A percentile compares a stretch with the other conserved stretches of the same genome.
Evolutionary conservation across 352 stramenopile genomes (phyloP).

Genomic region (Blastocystis hominis): DNA sequence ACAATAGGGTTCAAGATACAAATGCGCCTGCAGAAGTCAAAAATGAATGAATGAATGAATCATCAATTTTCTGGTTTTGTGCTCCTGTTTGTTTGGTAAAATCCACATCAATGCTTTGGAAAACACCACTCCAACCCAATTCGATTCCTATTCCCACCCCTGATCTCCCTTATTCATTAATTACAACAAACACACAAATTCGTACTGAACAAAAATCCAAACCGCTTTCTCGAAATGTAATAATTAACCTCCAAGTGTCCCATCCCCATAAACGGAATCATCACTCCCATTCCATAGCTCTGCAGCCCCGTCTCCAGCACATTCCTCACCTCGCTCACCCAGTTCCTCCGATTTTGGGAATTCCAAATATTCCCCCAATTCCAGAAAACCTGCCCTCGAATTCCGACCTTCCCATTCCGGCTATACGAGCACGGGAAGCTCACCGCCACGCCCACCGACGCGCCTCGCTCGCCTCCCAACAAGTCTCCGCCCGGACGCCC

Average conservation of each 20-base stretch:
- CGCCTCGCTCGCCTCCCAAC: constrained; percentile 2
- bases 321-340: constrained; percentile 7
- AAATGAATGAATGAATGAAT: too few relatives aligned
- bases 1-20: too few relatives aligned
- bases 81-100: too few relatives aligned
- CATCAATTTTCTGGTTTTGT: too few relatives aligned
- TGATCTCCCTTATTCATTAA: neutral
- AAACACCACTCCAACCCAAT: too few relatives aligned
- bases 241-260: constrained; percentile 45
- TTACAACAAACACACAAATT: constrained; percentile 32
- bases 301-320: neutral
- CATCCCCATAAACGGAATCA: constrained; percentile 35
- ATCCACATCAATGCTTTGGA: too few relatives aligned
- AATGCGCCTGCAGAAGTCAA: too few relatives aligned
- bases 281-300: constrained; percentile 32
- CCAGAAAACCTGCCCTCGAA: constrained; percentile 41
- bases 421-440: neutral
- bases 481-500: constrained; percentile 1
- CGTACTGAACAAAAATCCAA: constrained; percentile 40
- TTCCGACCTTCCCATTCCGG: neutral
- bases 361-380: constrained; percentile 41
- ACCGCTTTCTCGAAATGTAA: neutral
- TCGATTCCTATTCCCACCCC: too few relatives aligned
- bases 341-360: neutral
- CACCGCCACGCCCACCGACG: neutral